Base-by-base conservation (phyloP, 306 rosid species). In the Bauhinia variegata region DNA sequence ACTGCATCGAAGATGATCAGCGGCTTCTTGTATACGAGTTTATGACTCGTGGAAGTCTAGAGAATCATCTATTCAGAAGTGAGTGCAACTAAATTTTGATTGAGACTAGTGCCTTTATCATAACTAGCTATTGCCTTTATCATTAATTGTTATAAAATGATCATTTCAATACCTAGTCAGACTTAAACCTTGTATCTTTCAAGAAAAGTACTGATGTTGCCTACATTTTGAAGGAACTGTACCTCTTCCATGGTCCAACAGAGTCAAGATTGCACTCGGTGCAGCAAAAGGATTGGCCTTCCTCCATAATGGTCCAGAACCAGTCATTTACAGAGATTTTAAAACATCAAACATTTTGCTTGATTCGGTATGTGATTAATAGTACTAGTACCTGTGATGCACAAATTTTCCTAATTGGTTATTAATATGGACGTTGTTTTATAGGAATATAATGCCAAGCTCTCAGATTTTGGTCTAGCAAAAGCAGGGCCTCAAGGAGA, bases 401-500 rank as follows among this genome's bases (percentile, higher is more conserved):
- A 39, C 31, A 28, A 15, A 8, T 11, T 39, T 52, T 39, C 30
- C 44, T 34, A 48, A 43, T 39, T 54, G 64, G 28, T 19, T 70
- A 56, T 60, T 74, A 52, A 84, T 34, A 13, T 36, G 54, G 34
- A 16, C 65, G 19, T 70, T 38, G 46, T 75, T 63, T n/a, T 68
- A 19, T 68, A 92, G 98, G 98, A 87, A 70, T 92, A 92, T 79
- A 89, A 83, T 80, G 91, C 98, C 14, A 89, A 92, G 93, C 98
- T 92, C 78, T 92, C 98, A 73, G 96, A 92, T 87, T 92, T 92
- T 73, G 98, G 98, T 71, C 88, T 92, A 64, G 98, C 98, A 11
- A 92, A 92, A 87, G 91, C 98, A 11, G 96, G 96, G 52, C 96
- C 98, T 64, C 96, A 88, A 77, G 98, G 98, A 69, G 98, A 92